A percentile compares a stretch with the other conserved stretches of the same genome.
phyloP scores from a whole-genome alignment of 371 early-diverging fungal genomes.

The Phascolomyces articulosus region DNA sequence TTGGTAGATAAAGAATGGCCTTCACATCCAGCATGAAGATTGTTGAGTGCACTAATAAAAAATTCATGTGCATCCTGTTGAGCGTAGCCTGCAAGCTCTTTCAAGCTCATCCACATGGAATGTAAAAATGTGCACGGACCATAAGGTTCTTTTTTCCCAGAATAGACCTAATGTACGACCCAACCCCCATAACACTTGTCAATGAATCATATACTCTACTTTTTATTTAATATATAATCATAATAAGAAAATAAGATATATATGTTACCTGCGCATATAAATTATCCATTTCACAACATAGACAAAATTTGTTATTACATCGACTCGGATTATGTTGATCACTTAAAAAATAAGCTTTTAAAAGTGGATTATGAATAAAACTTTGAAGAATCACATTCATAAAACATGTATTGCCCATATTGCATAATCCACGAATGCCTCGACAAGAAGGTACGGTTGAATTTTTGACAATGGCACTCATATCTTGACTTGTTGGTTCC shows the following conservation, averaged over 20 bases:
- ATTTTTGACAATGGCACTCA: conserved; percentile 42
- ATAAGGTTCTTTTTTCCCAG: conserved; percentile 73
- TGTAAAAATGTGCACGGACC: conserved; percentile 85
- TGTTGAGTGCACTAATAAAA: conserved; percentile 87
- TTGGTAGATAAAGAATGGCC: conserved; percentile 35
- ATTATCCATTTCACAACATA: conserved; percentile 92
- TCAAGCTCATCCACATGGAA: conserved; percentile 86
- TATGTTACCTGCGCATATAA: conserved; percentile 67
- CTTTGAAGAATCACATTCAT: conserved; percentile 94
- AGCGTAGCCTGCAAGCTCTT: conserved; percentile 88
- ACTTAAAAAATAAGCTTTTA: conserved; percentile 86
- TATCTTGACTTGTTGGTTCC: conserved; percentile 55
- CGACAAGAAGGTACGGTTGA: conserved; percentile 57
- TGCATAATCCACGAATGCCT: conserved; percentile 88
- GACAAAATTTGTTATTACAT: conserved; percentile 76
- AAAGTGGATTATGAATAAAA: conserved; percentile 88
- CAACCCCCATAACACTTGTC: no score
- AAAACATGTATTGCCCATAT: conserved; percentile 95
- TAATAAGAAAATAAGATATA: no score
- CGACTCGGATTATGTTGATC: conserved; percentile 77
- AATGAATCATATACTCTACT: neutral
- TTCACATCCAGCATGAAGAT: conserved; percentile 75
- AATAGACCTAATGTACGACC: conserved; percentile 74
- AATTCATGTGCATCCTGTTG: conserved; percentile 98
- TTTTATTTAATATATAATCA: no score